Evolutionary conservation across 805 yeast species (phyloP), one percentile per base, ranked within the genome.

Genomic region (Clavispora phyllophila): DNA sequence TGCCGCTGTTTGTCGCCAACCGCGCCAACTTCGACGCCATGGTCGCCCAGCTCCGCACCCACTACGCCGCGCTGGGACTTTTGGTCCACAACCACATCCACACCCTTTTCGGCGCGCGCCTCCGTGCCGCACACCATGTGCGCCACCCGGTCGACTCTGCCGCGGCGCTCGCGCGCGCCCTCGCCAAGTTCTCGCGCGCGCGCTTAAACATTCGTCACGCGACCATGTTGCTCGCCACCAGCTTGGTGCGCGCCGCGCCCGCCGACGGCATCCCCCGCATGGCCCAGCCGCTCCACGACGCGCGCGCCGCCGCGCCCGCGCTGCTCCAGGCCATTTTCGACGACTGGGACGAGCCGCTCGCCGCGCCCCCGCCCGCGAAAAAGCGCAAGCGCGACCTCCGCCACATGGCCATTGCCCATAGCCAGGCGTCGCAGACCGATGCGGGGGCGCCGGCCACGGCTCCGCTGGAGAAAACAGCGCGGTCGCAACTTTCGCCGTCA

Each of bases 1-100:
- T 62, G 9, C 66, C 68, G 8, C 27, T 41, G 0, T 23, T 36
- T 0, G 49, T 66, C 5, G 40, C 47, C 3, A 59, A 61, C 26
- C 43, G 66, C 9, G 48, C 46, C 5, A 74, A 70, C 46, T 58
- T 65, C 38, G 75, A 66, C 38, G 58, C 65, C 25, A 65, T 71
- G 72, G 35, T 70, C 37, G 56, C 54, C 4, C 76, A 71, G 37
- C 42, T 51, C 4, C 39, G 32, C 2, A 33, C 27, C 14, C 45
- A 27, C 26, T 49, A 43, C 35, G 36, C 26, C 17, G 27, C 43
- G 9, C 15, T 19, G 27, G 40, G 34, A 3, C 19, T 37, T 3
- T 7, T 10, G 27, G 17, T 37, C 3, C 19, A 37, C 12, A 37
- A 28, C 34, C 26, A 17, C 20, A 20, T 27, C 25, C 22, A 28